Evolutionary conservation across 805 yeast species (phyloP), one percentile per base, ranked within the genome.

Genomic region (Schizosaccharomyces japonicus): DNA sequence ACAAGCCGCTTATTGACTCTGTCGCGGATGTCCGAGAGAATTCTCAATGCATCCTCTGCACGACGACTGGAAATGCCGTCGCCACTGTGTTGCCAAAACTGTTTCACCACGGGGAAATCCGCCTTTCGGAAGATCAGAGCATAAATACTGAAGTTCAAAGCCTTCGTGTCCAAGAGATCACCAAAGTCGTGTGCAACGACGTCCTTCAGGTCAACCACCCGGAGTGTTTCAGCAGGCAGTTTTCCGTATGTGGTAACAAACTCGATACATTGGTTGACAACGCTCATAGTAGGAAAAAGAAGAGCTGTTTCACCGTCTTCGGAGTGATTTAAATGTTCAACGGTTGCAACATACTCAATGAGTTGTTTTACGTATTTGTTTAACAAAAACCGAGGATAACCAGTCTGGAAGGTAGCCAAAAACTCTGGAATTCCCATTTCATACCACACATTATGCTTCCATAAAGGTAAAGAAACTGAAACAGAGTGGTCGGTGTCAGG

Each of bases 51-150:
- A 56, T 82, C 90, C 60, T 85, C 95, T 1, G 84, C 95, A 58
- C 77, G 64, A 55, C 96, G 68, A 31, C 94, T 81, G 13, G 94
- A 81, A 26, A 90, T 72, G n/a, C 95, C 94, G 61, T 87, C 95
- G 26, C 99, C 99, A 0, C 94, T 67, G 57, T 85, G 95, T 60
- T 87, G 95, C 98, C 98, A 90, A 63, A 82, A 90, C 55, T 75
- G 75, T 58, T 82, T 84, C 34, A 90, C 85, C 3, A 80, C 60
- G 1, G 72, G 60, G 52, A 67, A 75, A 50, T 69, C 75, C 2
- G 66, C 64, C 1, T 66, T 60, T 1, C 81, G 81, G 56, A 79
- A 80, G 51, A 90, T 76, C n/a, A 84, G 82, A 48, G 87, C 72
- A 36, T 72, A 71, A 11, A 84, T 73, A 10, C 25, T 7, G 25